phyloP scores from a whole-genome alignment of 2,329 filamentous ascomycete genomes.

The Sclerotinia nivalis region DNA sequence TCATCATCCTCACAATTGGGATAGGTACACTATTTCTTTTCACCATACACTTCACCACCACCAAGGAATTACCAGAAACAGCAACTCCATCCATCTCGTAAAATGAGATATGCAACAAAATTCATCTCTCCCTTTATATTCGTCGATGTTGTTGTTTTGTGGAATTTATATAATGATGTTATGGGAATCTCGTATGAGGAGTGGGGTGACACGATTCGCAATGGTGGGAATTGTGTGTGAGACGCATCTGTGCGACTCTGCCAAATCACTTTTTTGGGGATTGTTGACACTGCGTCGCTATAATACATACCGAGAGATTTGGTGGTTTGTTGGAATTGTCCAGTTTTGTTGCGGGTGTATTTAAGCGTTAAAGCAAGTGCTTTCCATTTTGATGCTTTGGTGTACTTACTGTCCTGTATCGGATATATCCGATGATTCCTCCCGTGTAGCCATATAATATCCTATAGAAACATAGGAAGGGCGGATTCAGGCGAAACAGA shows the following conservation, averaged over 20 bases:
- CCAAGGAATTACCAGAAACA: not conserved
- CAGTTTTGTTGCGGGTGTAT: not conserved
- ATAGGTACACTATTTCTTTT: not conserved
- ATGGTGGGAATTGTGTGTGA: not conserved
- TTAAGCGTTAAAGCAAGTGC: not conserved
- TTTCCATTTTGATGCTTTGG: not conserved
- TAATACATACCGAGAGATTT: not conserved
- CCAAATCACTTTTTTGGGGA: not conserved
- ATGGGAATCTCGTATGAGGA: constrained; percentile 7
- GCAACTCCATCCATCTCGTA: not conserved
- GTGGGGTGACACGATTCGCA: not conserved
- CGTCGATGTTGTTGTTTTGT: not conserved
- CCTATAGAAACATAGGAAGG: not conserved
- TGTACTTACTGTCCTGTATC: not conserved
- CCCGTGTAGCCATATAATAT: not conserved
- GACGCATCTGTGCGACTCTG: not conserved
- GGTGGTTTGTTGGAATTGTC: not conserved
- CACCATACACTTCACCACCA: not conserved
- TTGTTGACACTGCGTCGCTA: not conserved
- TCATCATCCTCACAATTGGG: not conserved
- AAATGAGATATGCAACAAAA: constrained; percentile 8
- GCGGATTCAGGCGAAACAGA: not conserved
- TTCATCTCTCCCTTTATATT: not conserved
- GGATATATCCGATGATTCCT: not conserved
- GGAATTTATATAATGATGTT: not conserved